phyloP scores from a whole-genome alignment of 164 flowering plant genomes.

The Buxus sempervirens region DNA sequence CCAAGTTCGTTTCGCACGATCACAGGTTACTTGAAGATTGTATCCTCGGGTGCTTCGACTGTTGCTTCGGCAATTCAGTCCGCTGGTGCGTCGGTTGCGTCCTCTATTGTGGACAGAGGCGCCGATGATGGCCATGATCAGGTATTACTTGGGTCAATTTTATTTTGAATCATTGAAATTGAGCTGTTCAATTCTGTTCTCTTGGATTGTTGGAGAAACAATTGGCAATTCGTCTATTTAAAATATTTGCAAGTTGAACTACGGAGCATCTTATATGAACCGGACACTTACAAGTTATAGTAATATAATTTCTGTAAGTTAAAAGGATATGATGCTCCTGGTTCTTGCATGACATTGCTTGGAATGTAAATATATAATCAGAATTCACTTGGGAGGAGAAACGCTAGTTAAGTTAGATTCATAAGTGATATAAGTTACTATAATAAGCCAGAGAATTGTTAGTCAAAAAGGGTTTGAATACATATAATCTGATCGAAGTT shows the following conservation, averaged over 20 bases:
- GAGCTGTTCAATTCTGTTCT: neutral
- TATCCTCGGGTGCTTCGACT: slow-evolving; percentile 80
- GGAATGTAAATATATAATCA: too few species aligned
- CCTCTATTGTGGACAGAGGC: slow-evolving; percentile 63
- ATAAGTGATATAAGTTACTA: neutral
- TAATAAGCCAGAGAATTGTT: neutral
- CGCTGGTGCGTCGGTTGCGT: slow-evolving; percentile 66
- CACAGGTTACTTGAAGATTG: slow-evolving; percentile 64
- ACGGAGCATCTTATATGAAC: neutral
- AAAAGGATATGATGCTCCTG: neutral
- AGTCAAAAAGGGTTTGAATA: too few species aligned
- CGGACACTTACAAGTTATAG: neutral
- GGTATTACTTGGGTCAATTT: slow-evolving; percentile 28
- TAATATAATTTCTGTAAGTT: neutral
- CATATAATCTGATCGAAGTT: too few species aligned
- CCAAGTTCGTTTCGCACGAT: slow-evolving; percentile 59
- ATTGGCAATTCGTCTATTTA: neutral
- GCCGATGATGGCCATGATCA: slow-evolving; percentile 50
- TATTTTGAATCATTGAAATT: neutral
- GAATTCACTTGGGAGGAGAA: neutral
- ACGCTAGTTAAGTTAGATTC: neutral
- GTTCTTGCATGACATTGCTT: neutral
- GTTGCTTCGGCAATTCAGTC: slow-evolving; percentile 69
- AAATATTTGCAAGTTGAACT: neutral
- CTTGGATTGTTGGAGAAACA: neutral